These are phyloP conservation scores for Aspergillus hortae DNA, from an alignment of 2,329 filamentous ascomycete species.

Conservation along the genomic window DNA sequence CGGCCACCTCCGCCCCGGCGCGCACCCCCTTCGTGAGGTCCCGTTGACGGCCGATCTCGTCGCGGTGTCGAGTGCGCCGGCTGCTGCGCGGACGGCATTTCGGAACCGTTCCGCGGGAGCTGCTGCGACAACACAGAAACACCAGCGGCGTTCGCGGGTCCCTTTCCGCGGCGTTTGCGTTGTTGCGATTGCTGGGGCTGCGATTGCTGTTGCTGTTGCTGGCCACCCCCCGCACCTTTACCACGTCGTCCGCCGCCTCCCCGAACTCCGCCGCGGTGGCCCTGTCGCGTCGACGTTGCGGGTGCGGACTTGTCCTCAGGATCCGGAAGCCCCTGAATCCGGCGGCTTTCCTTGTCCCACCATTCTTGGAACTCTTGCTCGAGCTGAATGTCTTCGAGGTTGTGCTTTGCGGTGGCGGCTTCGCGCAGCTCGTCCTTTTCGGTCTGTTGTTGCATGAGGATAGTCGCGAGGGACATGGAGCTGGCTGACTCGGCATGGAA, in stretches of 20 bases:
- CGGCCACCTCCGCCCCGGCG: not conserved
- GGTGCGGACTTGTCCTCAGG: slow-evolving; percentile 12
- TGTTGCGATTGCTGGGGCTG: not conserved
- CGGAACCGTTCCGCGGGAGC: slow-evolving; percentile 5
- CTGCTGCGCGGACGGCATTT: slow-evolving; percentile 5
- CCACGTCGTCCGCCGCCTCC: not conserved
- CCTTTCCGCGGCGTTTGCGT: slow-evolving; percentile 15
- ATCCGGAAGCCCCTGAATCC: slow-evolving; percentile 32
- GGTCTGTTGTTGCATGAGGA: slow-evolving; percentile 78
- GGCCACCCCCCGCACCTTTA: not conserved
- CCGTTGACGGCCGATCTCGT: slow-evolving; percentile 2
- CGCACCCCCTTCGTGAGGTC: not conserved
- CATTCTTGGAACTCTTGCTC: slow-evolving; percentile 90
- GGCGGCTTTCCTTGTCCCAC: slow-evolving; percentile 39
- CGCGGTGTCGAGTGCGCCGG: slow-evolving; percentile 9
- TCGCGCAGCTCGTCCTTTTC: slow-evolving; percentile 82
- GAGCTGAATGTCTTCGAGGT: slow-evolving; percentile 89
- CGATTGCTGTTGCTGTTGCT: not conserved
- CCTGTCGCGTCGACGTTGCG: slow-evolving; percentile 11
- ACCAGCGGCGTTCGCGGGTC: not conserved
- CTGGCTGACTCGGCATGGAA: slow-evolving; percentile 54
- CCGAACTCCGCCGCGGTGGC: slow-evolving; percentile 4
- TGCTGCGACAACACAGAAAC: slow-evolving; percentile 9
- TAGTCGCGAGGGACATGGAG: slow-evolving; percentile 78
- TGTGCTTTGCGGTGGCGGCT: slow-evolving; percentile 75